Evolutionary conservation across 495 filamentous ascomycete genomes (phyloP), one percentile per base, ranked within the genome.

Genomic region (Tuber melanosporum): DNA sequence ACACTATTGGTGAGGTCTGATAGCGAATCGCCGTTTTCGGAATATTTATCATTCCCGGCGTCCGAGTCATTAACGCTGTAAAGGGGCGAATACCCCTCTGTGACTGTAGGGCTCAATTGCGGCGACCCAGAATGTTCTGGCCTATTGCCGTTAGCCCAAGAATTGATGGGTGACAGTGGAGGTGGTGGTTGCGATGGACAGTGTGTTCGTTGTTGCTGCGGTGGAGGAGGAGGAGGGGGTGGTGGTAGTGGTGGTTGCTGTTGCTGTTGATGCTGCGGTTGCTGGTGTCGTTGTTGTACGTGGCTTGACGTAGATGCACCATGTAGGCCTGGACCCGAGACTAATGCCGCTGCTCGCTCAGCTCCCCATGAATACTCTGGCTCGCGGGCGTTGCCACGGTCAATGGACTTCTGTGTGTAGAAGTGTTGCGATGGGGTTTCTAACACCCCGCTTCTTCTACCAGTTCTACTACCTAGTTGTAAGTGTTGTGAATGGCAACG

Each of bases 1-100:
- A 79, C 47, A 10, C 73, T 78, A 15, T 78, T 81, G 52, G 75
- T 81, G 49, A 81, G 57, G 42, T 80, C 78, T 4, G 78, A 80
- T 20, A 66, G n/a, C 57, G 57, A 66, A 66, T 80, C 78, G 17
- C 76, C 78, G 19, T 57, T 73, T 3, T 80, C 78, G 1, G 78
- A 80, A 44, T 78, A 80, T 41, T 73, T 75, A 12, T 79, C 78
- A 6, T 71, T 79, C 41, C 62, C 71, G 36, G 46, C 47, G 22
- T 78, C 78, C 42, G 78, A 80, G 26, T 79, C 78, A 71, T 77
- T 78, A n/a, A 79, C 49, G 72, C 70, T 74, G 2, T 44, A 79
- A 41, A 75, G 76, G 49, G 42, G 71, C 41, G 66, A 71, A 2
- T 73, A 72, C 26, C 70, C 75, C 36, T 80, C 78, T 7, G 78